phyloP scores from a whole-genome alignment of 2,329 filamentous ascomycete genomes.

The Phialocephala sp. region DNA sequence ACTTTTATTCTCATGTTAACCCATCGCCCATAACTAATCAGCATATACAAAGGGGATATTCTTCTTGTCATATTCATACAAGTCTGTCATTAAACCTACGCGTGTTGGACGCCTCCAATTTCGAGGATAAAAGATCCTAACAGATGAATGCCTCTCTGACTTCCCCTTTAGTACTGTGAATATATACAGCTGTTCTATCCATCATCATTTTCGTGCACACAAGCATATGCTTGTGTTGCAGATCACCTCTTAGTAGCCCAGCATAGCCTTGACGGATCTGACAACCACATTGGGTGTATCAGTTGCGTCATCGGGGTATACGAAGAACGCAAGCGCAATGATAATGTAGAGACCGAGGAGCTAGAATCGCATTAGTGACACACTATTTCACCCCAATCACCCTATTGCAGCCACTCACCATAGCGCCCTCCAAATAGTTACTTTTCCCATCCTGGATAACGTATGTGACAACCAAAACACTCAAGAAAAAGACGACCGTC shows the following conservation, averaged over 20 bases:
- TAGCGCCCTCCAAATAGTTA: conserved; percentile 82
- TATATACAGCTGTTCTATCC: background rate
- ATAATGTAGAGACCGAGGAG: conserved; percentile 57
- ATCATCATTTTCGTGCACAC: background rate
- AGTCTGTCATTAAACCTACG: background rate
- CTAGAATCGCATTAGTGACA: conserved; percentile 52
- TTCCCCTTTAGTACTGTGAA: background rate
- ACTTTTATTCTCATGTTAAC: conserved; percentile 1
- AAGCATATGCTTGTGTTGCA: background rate
- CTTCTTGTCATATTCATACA: conserved; percentile 12
- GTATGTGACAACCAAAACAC: conserved; percentile 76
- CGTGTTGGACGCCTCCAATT: conserved; percentile 2
- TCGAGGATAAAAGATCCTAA: background rate
- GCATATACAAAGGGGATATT: conserved; percentile 17
- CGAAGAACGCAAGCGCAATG: conserved; percentile 64
- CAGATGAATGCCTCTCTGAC: background rate
- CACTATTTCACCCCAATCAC: background rate
- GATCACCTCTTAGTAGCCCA: conserved; percentile 4
- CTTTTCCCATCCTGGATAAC: conserved; percentile 82
- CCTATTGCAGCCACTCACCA: conserved; percentile 47
- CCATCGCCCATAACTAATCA: background rate
- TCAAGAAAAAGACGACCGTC: conserved; percentile 78
- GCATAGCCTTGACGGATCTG: conserved; percentile 9
- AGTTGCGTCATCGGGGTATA: conserved; percentile 59
- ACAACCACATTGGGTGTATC: conserved; percentile 1